phyloP scores from a whole-genome alignment of 1,139 yeast species.

The Geotrichum europaeum region DNA sequence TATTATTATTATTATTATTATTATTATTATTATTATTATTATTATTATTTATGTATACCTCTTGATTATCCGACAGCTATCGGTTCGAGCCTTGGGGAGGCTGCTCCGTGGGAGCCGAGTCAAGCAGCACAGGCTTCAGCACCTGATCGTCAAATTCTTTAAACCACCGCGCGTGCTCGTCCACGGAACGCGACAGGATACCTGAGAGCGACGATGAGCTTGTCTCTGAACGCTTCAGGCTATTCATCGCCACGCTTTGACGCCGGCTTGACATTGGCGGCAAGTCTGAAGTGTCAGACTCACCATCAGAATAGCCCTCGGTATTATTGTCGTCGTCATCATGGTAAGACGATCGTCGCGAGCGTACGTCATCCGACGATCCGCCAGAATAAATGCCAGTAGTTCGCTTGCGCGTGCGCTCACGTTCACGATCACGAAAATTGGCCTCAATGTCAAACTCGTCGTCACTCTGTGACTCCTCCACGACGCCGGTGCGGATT shows the following conservation, averaged over 20 bases:
- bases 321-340: slow-evolving; percentile 22
- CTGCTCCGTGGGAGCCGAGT: slow-evolving; percentile 31
- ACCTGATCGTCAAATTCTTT: slow-evolving; percentile 89
- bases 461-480: slow-evolving; percentile 79
- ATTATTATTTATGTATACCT: neutral
- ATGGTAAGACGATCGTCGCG: slow-evolving; percentile 25
- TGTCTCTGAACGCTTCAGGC: slow-evolving; percentile 7
- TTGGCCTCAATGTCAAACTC: slow-evolving; percentile 91
- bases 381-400: neutral
- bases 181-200: slow-evolving; percentile 46
- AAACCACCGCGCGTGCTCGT: slow-evolving; percentile 86
- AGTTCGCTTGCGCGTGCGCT: slow-evolving; percentile 25
- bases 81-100: neutral
- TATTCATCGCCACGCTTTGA: slow-evolving; percentile 3
- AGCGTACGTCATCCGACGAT: slow-evolving; percentile 2
- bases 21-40: too few relatives aligned
- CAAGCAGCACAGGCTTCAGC: slow-evolving; percentile 89
- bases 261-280: slow-evolving; percentile 30
- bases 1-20: too few relatives aligned
- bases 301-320: slow-evolving; percentile 24
- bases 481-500: slow-evolving; percentile 84
- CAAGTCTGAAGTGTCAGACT: slow-evolving; percentile 25
- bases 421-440: slow-evolving; percentile 25
- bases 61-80: neutral
- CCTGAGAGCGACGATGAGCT: slow-evolving; percentile 31